Evolutionary conservation across 176 grass and related monocot species (phyloP), one percentile per base, ranked within the genome.

Genomic region (Aegilops umbellulata): DNA sequence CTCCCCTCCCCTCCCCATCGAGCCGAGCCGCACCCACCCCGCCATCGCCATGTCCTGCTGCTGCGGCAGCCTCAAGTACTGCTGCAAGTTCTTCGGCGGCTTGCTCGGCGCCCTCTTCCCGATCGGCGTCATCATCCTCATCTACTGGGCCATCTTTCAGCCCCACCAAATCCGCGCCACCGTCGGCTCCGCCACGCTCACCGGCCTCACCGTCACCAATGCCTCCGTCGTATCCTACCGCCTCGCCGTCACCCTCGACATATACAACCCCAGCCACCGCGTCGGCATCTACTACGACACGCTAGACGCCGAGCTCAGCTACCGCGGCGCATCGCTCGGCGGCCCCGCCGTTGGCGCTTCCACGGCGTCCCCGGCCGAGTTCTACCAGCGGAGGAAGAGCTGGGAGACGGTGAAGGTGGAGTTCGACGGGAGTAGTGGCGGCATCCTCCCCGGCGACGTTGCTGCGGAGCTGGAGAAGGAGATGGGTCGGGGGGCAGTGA

Each of bases 221-320:
- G 20, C 53, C n/a, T 7, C 24, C 53, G 7, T 60, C 60, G 86
- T 94, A 44, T 87, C 92, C 84, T 71, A 90, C 78, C 66, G 22
- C 62, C 57, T 97, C 66, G 30, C 90, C 55, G 79, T 85, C 72
- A 84, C 2, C 12, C 84, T 97, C 16, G 15, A 13, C 36, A 49
- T 92, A 23, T 81, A 79, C 84, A 97, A 97, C 79, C 92, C 92
- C 34, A 91, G 91, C 88, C 69, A 65, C 69, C 84, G 79, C 83
- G 68, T 91, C 19, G 79, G 73, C 74, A 86, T 97, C 79, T 93
- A 94, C 86, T 94, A 94, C 79, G 92, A 94, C 88, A 22, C 79
- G 63, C 76, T 94, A 15, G 46, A 82, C 46, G 70, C 83, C 27
- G 32, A 64, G 66, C 89, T 90, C 84, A 86, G 81, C 1, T 74